A percentile compares a stretch with the other conserved stretches of the same genome.
Conservation (phyloP, 805 yeast genomes). For the Teunomyces panamensis region DNA sequence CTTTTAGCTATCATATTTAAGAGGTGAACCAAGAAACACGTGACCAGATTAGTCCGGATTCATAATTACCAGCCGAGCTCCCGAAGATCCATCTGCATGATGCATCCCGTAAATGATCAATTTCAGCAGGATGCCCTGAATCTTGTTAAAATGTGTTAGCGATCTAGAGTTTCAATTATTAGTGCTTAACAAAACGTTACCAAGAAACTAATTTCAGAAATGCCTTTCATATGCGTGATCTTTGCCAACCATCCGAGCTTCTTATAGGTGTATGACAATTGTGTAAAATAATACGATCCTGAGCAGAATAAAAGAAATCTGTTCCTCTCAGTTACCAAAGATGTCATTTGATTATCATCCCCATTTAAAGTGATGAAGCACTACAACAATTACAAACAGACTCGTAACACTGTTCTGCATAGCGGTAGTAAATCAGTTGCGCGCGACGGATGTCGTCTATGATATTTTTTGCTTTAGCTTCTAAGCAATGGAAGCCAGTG, state of each 20-base stretch:
- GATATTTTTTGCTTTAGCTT: background rate
- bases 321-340: no score
- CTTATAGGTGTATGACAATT: no score
- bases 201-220: background rate
- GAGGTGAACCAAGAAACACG: background rate
- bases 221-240: background rate
- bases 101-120: background rate
- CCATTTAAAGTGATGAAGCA: no score
- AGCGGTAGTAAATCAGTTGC: background rate
- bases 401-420: background rate
- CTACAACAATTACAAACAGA: background rate
- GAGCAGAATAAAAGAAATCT: no score
- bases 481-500: background rate
- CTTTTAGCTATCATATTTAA: no score
- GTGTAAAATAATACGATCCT: no score
- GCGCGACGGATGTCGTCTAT: background rate
- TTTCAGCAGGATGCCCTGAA: background rate
- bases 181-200: background rate
- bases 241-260: background rate
- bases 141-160: background rate
- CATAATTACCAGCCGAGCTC: background rate
- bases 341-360: no score
- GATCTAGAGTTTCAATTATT: background rate
- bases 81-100: conserved; percentile 1
- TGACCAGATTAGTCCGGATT: background rate